Base-by-base conservation (phyloP, 768 basidiomycete genomes). In the Podaxis sp. region DNA sequence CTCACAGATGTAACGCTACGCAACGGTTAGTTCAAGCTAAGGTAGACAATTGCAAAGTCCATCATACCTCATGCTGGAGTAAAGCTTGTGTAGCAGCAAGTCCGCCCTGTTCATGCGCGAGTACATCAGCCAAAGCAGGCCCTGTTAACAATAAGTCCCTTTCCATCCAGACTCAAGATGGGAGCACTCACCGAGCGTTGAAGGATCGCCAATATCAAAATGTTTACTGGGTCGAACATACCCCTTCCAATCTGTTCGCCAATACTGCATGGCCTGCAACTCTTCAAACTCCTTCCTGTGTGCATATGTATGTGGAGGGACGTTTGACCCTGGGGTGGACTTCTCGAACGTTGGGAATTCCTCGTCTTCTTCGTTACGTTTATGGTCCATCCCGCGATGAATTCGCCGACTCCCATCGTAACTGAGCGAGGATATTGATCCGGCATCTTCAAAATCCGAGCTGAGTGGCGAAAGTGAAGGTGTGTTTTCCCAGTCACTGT, bases 191-290 rank as follows among this genome's bases (percentile, higher is more conserved):
- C 90, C 91, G 38, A 94, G 75, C 2, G 90, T 89, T 2, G 90
- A 92, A 8, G 88, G 84, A 68, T 91, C 85, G 0, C 86, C 85
- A 20, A 93, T 72, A 68, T 88, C 75, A 67, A 93, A 91, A 3
- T 74, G 74, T 22, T 75, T 73, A 37, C 68, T 67, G 12, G 77
- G 60, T 65, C 78, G 71, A 24, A 76, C 75, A 66, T 84, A 81
- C 1, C 78, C 78, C 56, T 75, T 76, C 89, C 89, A 91, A 26
- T 83, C 85, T 1, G 81, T 74, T 65, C 83, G 81, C 92, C 92
- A 94, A 68, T 93, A 93, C 66, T 94, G 92, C 56, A 76, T 78
- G 3, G 77, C 72, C 65, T 82, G 82, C 26, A 94, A 72, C 7
- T 79, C 80, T 69, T 92, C 90, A n/a, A 90, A 78, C 46, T 80